Base-by-base conservation (phyloP, 2,329 filamentous ascomycete species). In the Fusarium mangiferae region DNA sequence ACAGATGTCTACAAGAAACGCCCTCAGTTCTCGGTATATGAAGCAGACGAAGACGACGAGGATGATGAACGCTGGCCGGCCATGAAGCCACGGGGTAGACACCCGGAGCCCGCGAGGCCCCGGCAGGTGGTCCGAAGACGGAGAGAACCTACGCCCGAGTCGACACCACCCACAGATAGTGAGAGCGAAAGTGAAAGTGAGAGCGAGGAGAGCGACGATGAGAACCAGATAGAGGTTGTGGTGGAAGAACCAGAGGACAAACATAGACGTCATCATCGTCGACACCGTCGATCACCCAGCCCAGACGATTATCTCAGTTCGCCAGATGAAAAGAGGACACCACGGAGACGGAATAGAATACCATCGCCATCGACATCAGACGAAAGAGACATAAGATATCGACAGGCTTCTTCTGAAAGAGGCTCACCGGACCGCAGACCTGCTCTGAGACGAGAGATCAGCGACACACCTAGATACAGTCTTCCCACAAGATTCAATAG, bases 1-100 rank as follows among this genome's bases (percentile, higher is more conserved):
- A 80, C 80, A 49, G 79, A 81, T 68, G 75, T 74, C 41, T 79
- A 81, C 69, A 72, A 80, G 68, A 76, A 79, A 52, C 80, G 77
- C 58, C 68, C 74, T 42, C 74, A 77, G 44, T 75, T 79, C 54
- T 65, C 78, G 45, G 71, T 79, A 13, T 77, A 79, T 28, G 73
- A 79, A 57, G 73, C 72, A 38, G 72, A 78, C n/a, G 77, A 80
- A 39, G 73, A 78, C 18, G 73, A 79, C 7, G 74, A 74, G 4
- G 62, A 66, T 9, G 68, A 70, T 51, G 66, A 66, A 30, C 65
- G 65, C 26, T 75, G 70, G 66, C 41, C 61, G 35, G 48, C 75
- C 11, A 65, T 67, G 62, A 77, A 74, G 22, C 63, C 71, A 54
- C 62, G 79, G 52, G 72, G 74, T 51, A 64, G 67, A 39, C 73